Evolutionary conservation across 2,329 filamentous ascomycete species (phyloP), one percentile per base, ranked within the genome.

Genomic region (Neophaeococcomyces mojaviensis): DNA sequence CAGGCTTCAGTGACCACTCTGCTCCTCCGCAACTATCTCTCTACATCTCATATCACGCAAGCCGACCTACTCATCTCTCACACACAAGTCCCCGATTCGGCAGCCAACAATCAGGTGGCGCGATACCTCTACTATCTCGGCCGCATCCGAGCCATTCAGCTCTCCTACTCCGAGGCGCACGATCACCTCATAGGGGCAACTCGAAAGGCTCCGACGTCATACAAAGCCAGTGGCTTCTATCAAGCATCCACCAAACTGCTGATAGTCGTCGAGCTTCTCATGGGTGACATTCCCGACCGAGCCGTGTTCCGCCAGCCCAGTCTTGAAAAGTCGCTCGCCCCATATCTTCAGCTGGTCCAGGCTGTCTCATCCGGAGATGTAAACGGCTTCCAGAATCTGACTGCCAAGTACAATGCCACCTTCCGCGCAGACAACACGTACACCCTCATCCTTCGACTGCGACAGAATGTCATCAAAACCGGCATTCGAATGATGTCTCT

Each of bases 381-480:
- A 43, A 88, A 92, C 64, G 88, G 89, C 51, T 98, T 98, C 65
- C 78, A 95, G 66, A 87, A 82, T 55, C 82, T 85, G 36, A 89
- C 97, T 51, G 83, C 85, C 58, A 78, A 82, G 40, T 82, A 95
- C 63, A 82, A 83, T 48, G 80, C 86, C 36, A 83, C 82, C 9
- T 98, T 97, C 81, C 84, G 88, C 61, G 84, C 85, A 55, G 92
- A 98, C 64, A 87, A 87, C 47, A 97, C 90, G 16, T 97, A 97
- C 72, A 94, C 89, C 9, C 76, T 98, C 48, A 94, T 97, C 59
- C 78, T 97, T 53, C 89, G 92, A 52, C 77, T 98, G 51, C 83
- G 92, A 58, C 92, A 98, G 69, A 98, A 98, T 63, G 92, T 98
- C 62, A 97, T 98, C 79, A 95, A 95, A 76, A 98, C 92, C 3